Evolutionary conservation across 148 eudicot genomes (phyloP).

Genomic region (Mesembryanthemum crystallinum): DNA sequence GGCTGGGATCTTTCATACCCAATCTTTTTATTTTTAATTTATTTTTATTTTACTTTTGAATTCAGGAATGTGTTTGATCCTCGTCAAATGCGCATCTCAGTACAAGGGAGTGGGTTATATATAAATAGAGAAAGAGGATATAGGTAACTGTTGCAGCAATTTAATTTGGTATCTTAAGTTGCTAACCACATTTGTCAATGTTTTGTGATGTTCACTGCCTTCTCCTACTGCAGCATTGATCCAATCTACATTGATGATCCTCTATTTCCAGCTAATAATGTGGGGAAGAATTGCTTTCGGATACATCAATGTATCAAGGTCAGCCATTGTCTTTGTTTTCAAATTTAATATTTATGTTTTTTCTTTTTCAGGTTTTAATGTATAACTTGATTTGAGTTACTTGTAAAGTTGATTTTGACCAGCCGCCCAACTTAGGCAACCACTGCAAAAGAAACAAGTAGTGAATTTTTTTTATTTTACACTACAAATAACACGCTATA

Average conservation of each 20-base stretch:
- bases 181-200: slow-evolving; percentile 6
- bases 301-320: slow-evolving; percentile 99
- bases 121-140: slow-evolving; percentile 89
- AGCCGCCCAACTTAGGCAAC: neutral
- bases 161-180: slow-evolving; percentile 10
- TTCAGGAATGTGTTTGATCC: slow-evolving; percentile 97
- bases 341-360: neutral
- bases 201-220: slow-evolving; percentile 14
- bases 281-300: slow-evolving; percentile 94
- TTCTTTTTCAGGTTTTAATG: neutral
- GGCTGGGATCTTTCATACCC: neutral
- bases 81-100: slow-evolving; percentile 94
- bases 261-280: slow-evolving; percentile 84
- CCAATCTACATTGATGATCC: slow-evolving; percentile 97
- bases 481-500: neutral
- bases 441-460: neutral
- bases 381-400: neutral
- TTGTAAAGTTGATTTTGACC: neutral
- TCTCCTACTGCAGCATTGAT: slow-evolving; percentile 63
- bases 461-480: neutral
- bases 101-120: slow-evolving; percentile 90
- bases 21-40: no score
- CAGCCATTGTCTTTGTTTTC: slow-evolving; percentile 19
- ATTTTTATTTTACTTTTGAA: slow-evolving; percentile 13
- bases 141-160: slow-evolving; percentile 42